These are phyloP conservation scores for Wickerhamomyces sp. DNA, from an alignment of 1,139 yeast species.

Conservation along the genomic window DNA sequence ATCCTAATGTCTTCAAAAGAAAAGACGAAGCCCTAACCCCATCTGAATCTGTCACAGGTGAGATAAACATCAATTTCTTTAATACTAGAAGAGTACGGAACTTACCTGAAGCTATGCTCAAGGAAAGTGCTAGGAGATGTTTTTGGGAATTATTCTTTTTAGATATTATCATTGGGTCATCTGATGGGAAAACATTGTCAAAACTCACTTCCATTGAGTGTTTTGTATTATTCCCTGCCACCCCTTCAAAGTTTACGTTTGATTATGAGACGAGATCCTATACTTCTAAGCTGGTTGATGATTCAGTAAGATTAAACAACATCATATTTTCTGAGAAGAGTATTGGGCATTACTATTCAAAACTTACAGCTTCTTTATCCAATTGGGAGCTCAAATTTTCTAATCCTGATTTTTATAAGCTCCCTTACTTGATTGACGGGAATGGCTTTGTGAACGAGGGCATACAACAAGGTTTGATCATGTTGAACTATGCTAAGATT, in stretches of 20 bases:
- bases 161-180: constrained; percentile 47
- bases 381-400: constrained; percentile 44
- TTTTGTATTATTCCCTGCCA: constrained; percentile 34
- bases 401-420: constrained; percentile 38
- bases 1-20: background rate
- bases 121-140: constrained; percentile 38
- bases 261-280: constrained; percentile 46
- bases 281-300: constrained; percentile 43
- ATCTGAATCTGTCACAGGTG: constrained; percentile 9
- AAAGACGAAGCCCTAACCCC: constrained; percentile 10
- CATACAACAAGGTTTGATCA: constrained; percentile 42
- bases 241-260: constrained; percentile 32
- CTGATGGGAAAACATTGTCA: constrained; percentile 45
- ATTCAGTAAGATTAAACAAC: constrained; percentile 42
- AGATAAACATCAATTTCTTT: constrained; percentile 23
- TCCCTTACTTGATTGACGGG: constrained; percentile 38
- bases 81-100: constrained; percentile 25
- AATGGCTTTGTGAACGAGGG: constrained; percentile 46
- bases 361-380: constrained; percentile 40
- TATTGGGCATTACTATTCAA: constrained; percentile 31
- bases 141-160: constrained; percentile 47
- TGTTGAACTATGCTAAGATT: constrained; percentile 44
- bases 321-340: constrained; percentile 37
- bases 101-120: constrained; percentile 22
- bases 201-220: constrained; percentile 31